Conservation (phyloP, 2,329 filamentous ascomycete genomes). For the Talaromyces sp. region DNA sequence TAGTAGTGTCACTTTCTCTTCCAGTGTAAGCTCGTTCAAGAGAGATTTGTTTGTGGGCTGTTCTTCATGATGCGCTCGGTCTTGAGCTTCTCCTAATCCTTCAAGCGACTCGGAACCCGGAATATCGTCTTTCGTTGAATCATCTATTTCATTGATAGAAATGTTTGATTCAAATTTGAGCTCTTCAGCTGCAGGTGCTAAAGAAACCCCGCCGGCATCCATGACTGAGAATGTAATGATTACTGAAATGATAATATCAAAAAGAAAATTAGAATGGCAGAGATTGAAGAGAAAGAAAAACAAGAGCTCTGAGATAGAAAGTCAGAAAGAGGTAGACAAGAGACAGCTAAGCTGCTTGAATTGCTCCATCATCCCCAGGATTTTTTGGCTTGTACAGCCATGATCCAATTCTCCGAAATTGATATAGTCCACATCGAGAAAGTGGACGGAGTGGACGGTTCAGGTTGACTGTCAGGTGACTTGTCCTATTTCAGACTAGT, state of each 20-base stretch:
- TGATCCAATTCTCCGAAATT: neutral
- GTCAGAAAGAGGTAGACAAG: neutral
- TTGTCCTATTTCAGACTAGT: neutral
- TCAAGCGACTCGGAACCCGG: neutral
- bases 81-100: neutral
- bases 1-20: slow-evolving; percentile 17
- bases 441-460: neutral
- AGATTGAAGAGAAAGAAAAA: neutral
- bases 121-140: neutral
- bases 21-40: slow-evolving; percentile 8
- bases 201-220: neutral
- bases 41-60: neutral
- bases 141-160: neutral
- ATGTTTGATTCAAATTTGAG: neutral
- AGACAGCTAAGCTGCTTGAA: neutral
- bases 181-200: neutral
- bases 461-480: neutral
- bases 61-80: neutral
- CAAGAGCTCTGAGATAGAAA: neutral
- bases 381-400: neutral
- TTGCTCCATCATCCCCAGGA: neutral
- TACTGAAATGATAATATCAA: neutral
- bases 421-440: neutral
- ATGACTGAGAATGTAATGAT: neutral
- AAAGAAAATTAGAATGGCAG: neutral